Evolutionary conservation across 176 grass and related monocot genomes (phyloP).

Genomic region (Eremochloa ophiuroides): DNA sequence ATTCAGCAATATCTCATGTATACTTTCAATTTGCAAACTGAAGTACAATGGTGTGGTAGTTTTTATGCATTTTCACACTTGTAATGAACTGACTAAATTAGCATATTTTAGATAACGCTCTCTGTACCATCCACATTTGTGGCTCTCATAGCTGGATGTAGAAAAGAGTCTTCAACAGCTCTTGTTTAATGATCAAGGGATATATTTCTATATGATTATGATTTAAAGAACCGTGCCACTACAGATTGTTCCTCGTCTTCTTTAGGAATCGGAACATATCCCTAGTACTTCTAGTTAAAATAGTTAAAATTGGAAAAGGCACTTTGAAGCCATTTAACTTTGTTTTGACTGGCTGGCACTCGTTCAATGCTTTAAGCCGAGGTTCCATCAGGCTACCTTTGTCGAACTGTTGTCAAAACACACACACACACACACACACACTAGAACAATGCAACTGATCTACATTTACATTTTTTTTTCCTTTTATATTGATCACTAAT

Average conservation of each 20-base stretch:
- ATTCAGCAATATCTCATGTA: background rate
- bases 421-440: too few species aligned
- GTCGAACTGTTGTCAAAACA: too few species aligned
- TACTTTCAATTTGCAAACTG: background rate
- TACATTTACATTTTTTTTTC: background rate
- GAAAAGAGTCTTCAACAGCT: slow-evolving; percentile 32
- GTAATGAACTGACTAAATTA: background rate
- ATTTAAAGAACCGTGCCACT: slow-evolving; percentile 12
- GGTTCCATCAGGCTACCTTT: slow-evolving; percentile 8
- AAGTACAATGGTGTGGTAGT: background rate
- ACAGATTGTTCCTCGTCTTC: background rate
- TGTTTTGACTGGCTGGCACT: slow-evolving; percentile 19
- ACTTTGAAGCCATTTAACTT: slow-evolving; percentile 12
- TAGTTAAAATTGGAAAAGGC: slow-evolving; percentile 43
- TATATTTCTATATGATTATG: background rate
- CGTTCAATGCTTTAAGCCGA: background rate
- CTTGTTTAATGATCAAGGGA: background rate
- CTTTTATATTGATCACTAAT: slow-evolving; percentile 5
- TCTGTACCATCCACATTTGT: background rate
- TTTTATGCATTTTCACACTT: background rate
- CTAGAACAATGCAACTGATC: background rate
- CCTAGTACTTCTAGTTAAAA: background rate
- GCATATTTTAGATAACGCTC: background rate
- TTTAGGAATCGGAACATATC: background rate
- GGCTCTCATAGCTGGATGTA: slow-evolving; percentile 17